Evolutionary conservation across 2,329 filamentous ascomycete species (phyloP), one percentile per base, ranked within the genome.

Genomic region (Ophiostoma pallidulum): DNA sequence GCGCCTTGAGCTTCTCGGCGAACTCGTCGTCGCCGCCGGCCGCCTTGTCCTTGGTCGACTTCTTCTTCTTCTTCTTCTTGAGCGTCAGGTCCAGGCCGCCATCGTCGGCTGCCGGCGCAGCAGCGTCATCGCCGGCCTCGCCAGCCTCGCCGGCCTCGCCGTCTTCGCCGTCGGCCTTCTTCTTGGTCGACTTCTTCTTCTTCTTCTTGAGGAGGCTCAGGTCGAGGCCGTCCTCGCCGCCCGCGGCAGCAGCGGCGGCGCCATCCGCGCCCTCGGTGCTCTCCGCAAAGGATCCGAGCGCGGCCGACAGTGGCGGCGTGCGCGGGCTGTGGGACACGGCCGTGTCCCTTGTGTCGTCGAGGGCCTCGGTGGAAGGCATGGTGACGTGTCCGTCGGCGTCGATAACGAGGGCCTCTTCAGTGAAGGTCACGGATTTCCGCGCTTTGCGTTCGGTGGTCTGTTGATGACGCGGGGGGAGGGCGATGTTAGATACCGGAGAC

Each of bases 391-490:
- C 91, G 75, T 95, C 86, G 67, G 80, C 79, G 72, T 94, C 86
- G 65, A 96, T 90, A 60, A 95, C 81, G 56, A 86, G 78, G 59
- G 87, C 79, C 62, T 87, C 86, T 68, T 92, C 86, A 64, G 84
- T 90, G 67, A 97, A 97, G 56, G 89, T 83, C 61, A 97, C 91
- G 40, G 88, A 94, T 72, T 97, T 95, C 12, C 54, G 53, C 16
- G 52, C 29, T 40, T 54, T 57, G 48, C 55, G 55, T 41, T 54
- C 49, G n/a, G 50, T 19, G 8, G 37, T 44, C 47, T 52, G 48
- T n/a, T n/a, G n/a, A n/a, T n/a, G 12, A 18, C 24, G 33, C 31
- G 20, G 33, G 22, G 31, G 20, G 33, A 13, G 7, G 40, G 42
- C 5, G 40, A 33, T 29, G 41, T 44, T 44, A 41, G 45, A 20